Conservation (phyloP, 169 alveolate genomes). For the Perkinsus olseni region DNA sequence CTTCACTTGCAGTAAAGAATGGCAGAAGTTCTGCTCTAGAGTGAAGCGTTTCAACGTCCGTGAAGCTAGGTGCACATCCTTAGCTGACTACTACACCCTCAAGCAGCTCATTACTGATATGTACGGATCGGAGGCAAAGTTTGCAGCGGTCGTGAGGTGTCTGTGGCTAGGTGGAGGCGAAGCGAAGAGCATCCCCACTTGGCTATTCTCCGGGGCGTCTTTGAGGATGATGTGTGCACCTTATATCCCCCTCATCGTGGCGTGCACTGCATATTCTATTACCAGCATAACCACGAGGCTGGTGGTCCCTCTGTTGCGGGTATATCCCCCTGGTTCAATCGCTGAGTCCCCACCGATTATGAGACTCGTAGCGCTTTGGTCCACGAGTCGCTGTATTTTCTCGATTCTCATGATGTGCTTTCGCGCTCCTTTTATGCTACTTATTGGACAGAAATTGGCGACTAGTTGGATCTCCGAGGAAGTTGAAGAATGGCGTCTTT, state of each 20-base stretch:
- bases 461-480: no score
- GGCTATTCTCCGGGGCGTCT: background rate
- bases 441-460: background rate
- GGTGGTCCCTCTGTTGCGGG: background rate
- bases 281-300: background rate
- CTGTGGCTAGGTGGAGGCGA: background rate
- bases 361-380: background rate
- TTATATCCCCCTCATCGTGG: background rate
- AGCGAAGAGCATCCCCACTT: background rate
- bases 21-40: background rate
- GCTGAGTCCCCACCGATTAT: background rate
- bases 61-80: background rate
- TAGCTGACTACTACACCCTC: background rate
- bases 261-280: background rate
- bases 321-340: background rate
- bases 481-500: no score
- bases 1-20: background rate
- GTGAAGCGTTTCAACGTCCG: background rate
- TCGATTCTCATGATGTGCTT: background rate
- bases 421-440: background rate
- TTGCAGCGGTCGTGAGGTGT: background rate
- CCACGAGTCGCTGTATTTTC: background rate
- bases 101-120: background rate
- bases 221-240: background rate
- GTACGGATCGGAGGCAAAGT: background rate